These are phyloP conservation scores for Melocanna baccifera DNA, from an alignment of 176 grass and related monocot genomes.

Conservation along the genomic window DNA sequence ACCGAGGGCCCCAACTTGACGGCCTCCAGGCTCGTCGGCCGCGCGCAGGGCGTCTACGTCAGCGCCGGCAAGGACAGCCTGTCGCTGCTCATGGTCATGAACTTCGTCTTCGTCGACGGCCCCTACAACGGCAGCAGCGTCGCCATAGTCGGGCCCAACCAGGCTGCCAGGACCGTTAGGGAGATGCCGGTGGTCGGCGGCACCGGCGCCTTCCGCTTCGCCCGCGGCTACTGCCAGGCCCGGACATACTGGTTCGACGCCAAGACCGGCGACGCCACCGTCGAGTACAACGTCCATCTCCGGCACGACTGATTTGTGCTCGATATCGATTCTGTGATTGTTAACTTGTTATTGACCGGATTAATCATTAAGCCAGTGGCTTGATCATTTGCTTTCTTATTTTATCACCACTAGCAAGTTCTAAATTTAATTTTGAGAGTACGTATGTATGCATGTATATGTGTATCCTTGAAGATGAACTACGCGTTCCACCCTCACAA, in stretches of 20 bases:
- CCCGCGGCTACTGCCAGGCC: slow-evolving; percentile 34
- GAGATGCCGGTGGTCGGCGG: slow-evolving; percentile 59
- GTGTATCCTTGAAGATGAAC: too few species aligned
- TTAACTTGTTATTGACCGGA: background rate
- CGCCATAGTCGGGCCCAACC: slow-evolving; percentile 49
- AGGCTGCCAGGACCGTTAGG: background rate
- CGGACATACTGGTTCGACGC: slow-evolving; percentile 18
- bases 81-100: slow-evolving; percentile 55
- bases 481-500: too few species aligned
- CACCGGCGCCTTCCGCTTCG: slow-evolving; percentile 52
- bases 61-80: slow-evolving; percentile 6
- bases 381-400: background rate
- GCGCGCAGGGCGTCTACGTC: slow-evolving; percentile 57
- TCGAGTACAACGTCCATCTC: slow-evolving; percentile 53
- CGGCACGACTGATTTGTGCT: slow-evolving; percentile 7
- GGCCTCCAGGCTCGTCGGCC: slow-evolving; percentile 30
- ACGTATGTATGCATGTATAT: background rate
- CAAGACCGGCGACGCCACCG: slow-evolving; percentile 40
- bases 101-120: slow-evolving; percentile 45
- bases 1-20: slow-evolving; percentile 35
- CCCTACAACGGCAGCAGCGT: slow-evolving; percentile 54
- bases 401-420: background rate
- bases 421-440: background rate
- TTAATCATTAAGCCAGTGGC: background rate
- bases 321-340: background rate